phyloP scores from a whole-genome alignment of 139 green algal species.

The Pseudopediastrum boryanum region DNA sequence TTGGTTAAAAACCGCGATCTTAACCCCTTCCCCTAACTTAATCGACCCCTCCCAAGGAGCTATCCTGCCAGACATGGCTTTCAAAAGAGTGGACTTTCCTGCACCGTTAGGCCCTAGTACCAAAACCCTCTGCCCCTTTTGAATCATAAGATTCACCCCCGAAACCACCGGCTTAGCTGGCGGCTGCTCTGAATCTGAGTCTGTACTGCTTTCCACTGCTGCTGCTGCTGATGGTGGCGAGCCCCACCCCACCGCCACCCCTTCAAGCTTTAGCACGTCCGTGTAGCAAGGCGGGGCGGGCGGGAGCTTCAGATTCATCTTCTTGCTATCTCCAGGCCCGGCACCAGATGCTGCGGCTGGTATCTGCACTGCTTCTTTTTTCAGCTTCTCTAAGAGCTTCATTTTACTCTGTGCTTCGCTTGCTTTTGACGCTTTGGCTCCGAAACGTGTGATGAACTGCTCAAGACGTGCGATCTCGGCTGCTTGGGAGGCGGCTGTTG shows the following conservation, averaged over 20 bases:
- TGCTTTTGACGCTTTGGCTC: slow-evolving; percentile 77
- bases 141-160: slow-evolving; percentile 53
- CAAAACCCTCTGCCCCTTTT: slow-evolving; percentile 59
- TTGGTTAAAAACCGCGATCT: slow-evolving; percentile 72
- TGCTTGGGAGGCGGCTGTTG: slow-evolving; percentile 51
- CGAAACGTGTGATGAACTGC: slow-evolving; percentile 73
- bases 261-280: slow-evolving; percentile 58
- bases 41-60: slow-evolving; percentile 51
- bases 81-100: slow-evolving; percentile 64
- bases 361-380: slow-evolving; percentile 43
- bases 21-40: slow-evolving; percentile 59
- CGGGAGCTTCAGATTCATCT: slow-evolving; percentile 63
- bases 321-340: slow-evolving; percentile 49
- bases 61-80: slow-evolving; percentile 46
- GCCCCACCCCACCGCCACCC: slow-evolving; percentile 61
- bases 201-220: no score
- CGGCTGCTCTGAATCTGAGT: no score
- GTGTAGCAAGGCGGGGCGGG: slow-evolving; percentile 62
- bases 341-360: slow-evolving; percentile 41
- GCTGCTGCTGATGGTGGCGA: no score
- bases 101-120: slow-evolving; percentile 76
- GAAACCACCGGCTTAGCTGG: background rate
- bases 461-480: slow-evolving; percentile 68
- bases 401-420: slow-evolving; percentile 61
- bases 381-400: slow-evolving; percentile 71